Evolutionary conservation across 495 filamentous ascomycete genomes (phyloP), one percentile per base, ranked within the genome.

Genomic region (Neurospora sp.): DNA sequence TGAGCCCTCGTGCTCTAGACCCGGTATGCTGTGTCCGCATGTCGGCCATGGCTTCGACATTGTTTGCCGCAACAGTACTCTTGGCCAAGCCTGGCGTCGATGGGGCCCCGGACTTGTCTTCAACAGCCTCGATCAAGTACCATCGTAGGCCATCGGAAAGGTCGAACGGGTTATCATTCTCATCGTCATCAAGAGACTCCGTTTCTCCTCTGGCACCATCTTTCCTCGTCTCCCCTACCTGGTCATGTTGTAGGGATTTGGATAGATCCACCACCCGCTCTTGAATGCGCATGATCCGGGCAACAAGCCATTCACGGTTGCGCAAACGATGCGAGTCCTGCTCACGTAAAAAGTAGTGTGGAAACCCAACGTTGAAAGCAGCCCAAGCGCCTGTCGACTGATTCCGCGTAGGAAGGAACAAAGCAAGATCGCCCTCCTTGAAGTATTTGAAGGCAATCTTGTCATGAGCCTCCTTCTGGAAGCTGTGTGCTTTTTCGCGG

Each of bases 161-260:
- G 75, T 97, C 94, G 76, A 98, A 99, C 2, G 96, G 96, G 79
- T 99, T 99, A 72, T 99, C 96, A 74, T 99, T 94, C 59, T 96
- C 93, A 37, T 86, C 85, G n/a, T 90, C 85, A 45, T 80, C 81
- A 7, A 81, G 48, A 8, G 82, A 82, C 69, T 84, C 83, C 1
- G 81, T 78, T 41, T 85, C 83, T 18, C 75, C 74, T 14, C 53
- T 65, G 45, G 40, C 70, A n/a, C 20, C n/a, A n/a, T 42, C 73
- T 18, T 65, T 76, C 42, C 69, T 74, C 6, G 65, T 68, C 5
- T 53, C 37, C 16, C 70, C 72, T 9, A 74, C 38, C 18, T 76
- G 76, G 14, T 65, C 53, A 8, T 73, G 78, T 74, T 76, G 87
- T 79, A 81, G 78, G 71, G 86, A 90, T 78, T 91, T 94, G 45